Evolutionary conservation across 352 stramenopile genomes (phyloP).

Genomic region (Globisporangium nagaii): DNA sequence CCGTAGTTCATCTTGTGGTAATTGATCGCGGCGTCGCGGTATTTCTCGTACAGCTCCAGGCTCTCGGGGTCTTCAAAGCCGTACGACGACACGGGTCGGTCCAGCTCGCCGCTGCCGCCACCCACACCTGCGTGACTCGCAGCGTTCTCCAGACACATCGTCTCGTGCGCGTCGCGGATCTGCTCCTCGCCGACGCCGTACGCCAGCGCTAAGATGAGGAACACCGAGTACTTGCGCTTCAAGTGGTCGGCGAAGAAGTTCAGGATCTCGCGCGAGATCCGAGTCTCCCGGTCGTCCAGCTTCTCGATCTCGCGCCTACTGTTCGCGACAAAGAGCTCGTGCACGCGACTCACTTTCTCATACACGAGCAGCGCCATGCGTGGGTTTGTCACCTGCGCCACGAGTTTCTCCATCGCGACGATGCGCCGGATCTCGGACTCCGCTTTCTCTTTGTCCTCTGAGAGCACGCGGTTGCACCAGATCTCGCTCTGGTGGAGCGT

Average conservation of each 20-base stretch:
- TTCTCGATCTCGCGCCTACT: conserved; percentile 68
- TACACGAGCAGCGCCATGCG: conserved; percentile 85
- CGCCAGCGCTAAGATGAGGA: conserved; percentile 74
- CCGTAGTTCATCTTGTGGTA: conserved; percentile 87
- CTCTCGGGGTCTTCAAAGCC: conserved; percentile 76
- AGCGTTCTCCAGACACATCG: conserved; percentile 78
- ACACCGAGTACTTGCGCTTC: conserved; percentile 86
- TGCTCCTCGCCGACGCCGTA: conserved; percentile 73
- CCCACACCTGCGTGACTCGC: conserved; percentile 68
- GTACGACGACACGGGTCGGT: conserved; percentile 44
- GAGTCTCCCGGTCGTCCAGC: conserved; percentile 31
- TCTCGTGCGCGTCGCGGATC: conserved; percentile 75
- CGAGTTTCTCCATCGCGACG: conserved; percentile 82
- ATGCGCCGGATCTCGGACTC: conserved; percentile 80
- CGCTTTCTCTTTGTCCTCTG: conserved; percentile 76
- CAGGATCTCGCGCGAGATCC: conserved; percentile 53
- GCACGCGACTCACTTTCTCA: conserved; percentile 85
- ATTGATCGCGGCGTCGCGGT: conserved; percentile 71
- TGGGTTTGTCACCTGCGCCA: conserved; percentile 68
- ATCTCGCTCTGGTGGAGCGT: conserved; percentile 83
- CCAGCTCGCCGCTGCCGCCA: conserved; percentile 52
- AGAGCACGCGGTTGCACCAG: conserved; percentile 79
- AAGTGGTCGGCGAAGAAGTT: conserved; percentile 84
- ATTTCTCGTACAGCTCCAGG: conserved; percentile 81
- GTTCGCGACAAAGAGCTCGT: conserved; percentile 80